A percentile compares a stretch with the other conserved stretches of the same genome.
Evolutionary conservation across 1,284 basidiomycete species (phyloP).

Genomic region (Trametes sp.): DNA sequence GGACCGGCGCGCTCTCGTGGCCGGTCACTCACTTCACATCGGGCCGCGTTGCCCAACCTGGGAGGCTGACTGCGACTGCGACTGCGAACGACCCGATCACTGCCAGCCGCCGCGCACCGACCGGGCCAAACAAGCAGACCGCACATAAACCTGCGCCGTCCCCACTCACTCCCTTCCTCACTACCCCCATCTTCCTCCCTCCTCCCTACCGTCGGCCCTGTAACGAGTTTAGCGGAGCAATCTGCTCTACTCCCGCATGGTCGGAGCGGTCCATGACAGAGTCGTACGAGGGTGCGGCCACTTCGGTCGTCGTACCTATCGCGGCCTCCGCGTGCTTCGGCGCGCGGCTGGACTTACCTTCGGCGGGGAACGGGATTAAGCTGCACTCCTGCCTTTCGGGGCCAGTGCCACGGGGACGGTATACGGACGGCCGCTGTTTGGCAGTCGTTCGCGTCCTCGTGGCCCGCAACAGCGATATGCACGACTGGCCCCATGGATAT

Average conservation of each 20-base stretch:
- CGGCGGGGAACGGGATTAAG: background rate
- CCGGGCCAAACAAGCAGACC: background rate
- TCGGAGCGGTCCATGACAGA: background rate
- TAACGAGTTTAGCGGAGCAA: too few relatives aligned
- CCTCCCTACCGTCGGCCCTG: background rate
- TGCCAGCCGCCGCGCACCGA: background rate
- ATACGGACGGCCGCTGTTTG: too few relatives aligned
- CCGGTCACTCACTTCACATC: too few relatives aligned
- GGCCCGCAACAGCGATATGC: too few relatives aligned
- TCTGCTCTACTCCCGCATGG: too few relatives aligned
- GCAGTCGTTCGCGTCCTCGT: too few relatives aligned
- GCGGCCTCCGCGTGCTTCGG: slow-evolving; percentile 15
- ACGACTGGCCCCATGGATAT: too few relatives aligned
- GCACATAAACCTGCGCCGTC: background rate
- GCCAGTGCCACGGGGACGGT: too few relatives aligned
- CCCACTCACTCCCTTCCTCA: background rate
- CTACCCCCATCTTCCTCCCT: background rate
- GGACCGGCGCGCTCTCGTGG: too few relatives aligned
- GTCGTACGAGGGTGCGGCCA: slow-evolving; percentile 15
- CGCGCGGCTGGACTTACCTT: slow-evolving; percentile 15
- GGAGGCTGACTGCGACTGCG: background rate
- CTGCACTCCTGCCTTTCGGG: too few relatives aligned
- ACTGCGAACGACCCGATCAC: background rate
- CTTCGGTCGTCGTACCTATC: slow-evolving; percentile 7
- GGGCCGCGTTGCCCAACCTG: too few relatives aligned